Evolutionary conservation across 2,329 filamentous ascomycete genomes (phyloP).

Genomic region (Fusarium sublunatum): DNA sequence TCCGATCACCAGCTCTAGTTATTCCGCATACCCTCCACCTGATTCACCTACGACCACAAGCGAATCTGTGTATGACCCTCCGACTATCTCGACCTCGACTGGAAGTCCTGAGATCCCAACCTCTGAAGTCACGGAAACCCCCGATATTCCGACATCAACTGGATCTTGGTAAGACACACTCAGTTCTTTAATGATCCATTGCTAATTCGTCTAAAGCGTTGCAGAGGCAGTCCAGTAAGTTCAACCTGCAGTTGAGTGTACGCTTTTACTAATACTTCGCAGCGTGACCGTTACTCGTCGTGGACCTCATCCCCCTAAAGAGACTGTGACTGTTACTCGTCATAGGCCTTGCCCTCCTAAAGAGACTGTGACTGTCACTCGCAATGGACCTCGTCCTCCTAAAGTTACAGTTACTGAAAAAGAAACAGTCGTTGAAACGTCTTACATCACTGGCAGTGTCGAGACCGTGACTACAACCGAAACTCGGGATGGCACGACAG

Average conservation of each 20-base stretch:
- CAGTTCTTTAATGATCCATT: neutral
- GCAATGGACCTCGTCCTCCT: too few relatives aligned
- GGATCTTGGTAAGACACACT: slow-evolving; percentile 17
- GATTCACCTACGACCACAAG: neutral
- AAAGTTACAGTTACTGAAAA: slow-evolving; percentile 1
- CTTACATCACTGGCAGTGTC: neutral
- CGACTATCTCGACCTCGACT: slow-evolving; percentile 3
- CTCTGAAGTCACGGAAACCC: neutral
- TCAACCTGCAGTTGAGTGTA: neutral
- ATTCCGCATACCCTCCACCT: neutral
- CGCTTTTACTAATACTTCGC: neutral
- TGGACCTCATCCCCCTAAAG: neutral
- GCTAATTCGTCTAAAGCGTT: slow-evolving; percentile 12
- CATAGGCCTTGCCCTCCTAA: neutral
- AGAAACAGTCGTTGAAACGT: neutral
- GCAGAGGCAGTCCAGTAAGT: neutral
- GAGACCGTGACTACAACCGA: slow-evolving; percentile 11
- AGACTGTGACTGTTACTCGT: neutral
- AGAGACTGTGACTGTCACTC: slow-evolving; percentile 8
- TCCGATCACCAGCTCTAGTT: neutral
- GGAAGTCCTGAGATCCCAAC: neutral
- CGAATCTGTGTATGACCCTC: neutral
- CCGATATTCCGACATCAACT: neutral
- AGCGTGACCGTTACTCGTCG: neutral
- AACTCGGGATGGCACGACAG: slow-evolving; percentile 3